Evolutionary conservation across 1,284 basidiomycete genomes (phyloP), one percentile per base, ranked within the genome.

Genomic region (Tranzscheliella williamsii): DNA sequence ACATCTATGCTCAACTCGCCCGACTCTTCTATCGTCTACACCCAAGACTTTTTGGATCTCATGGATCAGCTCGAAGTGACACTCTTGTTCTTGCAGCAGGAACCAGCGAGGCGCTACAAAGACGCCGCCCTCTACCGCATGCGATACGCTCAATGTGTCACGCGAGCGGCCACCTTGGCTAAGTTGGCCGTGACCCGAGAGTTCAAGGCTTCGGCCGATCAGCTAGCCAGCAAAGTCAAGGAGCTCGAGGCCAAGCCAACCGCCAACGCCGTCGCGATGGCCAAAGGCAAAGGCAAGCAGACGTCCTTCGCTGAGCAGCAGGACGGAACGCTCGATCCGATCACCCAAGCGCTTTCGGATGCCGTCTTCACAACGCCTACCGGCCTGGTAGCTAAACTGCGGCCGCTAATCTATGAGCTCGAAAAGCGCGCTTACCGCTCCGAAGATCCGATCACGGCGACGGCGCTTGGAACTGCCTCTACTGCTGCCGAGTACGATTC

Each of bases 101-200:
- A 46, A 5, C 62, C 62, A 0, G 62, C 62, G 4, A 46, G 24
- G 13, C 38, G 38, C 15, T 76, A 72, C 31, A 23, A 39, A 13
- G 74, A 76, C 43, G 68, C 73, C 5, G 49, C 49, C 4, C 53
- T 75, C 6, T 75, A 75, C 39, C 51, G 60, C 3, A 67, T 75
- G 69, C 58, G 73, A 7, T 72, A 71, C 38, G 60, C 70, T 24
- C 66, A 71, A 26, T 72, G 68, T 45, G 46, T 71, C 22, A 61
- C 63, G 0, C 36, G 70, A 9, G 70, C 65, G 21, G 68, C 58
- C 6, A 65, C 56, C 9, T 44, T 72, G 2, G 66, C 60, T 15
- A 64, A 67, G 40, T 52, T 72, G 53, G 64, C 54, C 11, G 51
- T 65, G 12, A 27, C 18, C 27, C 37, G 29, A 6, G 29, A 37